Conservation (phyloP, 345 rosid species). For the Lepidium africanum region DNA sequence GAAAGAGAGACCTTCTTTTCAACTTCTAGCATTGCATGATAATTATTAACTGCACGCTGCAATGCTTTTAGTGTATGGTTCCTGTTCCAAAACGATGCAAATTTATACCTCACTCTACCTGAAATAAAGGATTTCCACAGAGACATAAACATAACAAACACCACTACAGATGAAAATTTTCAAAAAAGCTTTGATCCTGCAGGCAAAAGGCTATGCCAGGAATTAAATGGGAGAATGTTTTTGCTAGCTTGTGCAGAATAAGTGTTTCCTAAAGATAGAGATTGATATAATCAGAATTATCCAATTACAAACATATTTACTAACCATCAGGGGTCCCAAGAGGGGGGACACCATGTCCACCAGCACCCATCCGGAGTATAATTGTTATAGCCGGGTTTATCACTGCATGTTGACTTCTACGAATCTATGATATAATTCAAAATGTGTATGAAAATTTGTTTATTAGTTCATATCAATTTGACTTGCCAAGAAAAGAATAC, state of each 20-base stretch:
- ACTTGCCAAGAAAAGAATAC: conserved; percentile 6
- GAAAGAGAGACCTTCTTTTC: conserved; percentile 72
- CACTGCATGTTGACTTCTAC: conserved; percentile 94
- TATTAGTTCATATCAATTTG: neutral
- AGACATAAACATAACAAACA: conserved; percentile 25
- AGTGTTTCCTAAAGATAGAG: neutral
- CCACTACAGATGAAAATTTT: conserved; percentile 2
- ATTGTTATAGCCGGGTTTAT: conserved; percentile 96
- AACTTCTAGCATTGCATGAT: conserved; percentile 65
- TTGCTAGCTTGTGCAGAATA: neutral
- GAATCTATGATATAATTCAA: conserved; percentile 45
- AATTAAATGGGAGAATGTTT: neutral
- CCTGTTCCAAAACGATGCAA: conserved; percentile 99
- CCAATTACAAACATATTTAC: conserved; percentile 22
- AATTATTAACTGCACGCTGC: conserved; percentile 66
- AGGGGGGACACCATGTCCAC: conserved; percentile 99
- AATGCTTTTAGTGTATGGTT: conserved; percentile 79
- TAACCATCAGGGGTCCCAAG: conserved; percentile 96
- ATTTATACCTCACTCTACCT: conserved; percentile 99
- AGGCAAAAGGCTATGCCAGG: neutral
- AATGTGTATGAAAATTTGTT: neutral
- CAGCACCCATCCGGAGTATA: conserved; percentile 95
- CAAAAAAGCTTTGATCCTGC: conserved; percentile 8
- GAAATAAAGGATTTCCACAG: conserved; percentile 32
- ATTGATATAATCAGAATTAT: neutral